A percentile compares a stretch with the other conserved stretches of the same genome.
phyloP scores from a whole-genome alignment of 1,284 basidiomycete genomes.

The Cutaneotrichosporon sp. region DNA sequence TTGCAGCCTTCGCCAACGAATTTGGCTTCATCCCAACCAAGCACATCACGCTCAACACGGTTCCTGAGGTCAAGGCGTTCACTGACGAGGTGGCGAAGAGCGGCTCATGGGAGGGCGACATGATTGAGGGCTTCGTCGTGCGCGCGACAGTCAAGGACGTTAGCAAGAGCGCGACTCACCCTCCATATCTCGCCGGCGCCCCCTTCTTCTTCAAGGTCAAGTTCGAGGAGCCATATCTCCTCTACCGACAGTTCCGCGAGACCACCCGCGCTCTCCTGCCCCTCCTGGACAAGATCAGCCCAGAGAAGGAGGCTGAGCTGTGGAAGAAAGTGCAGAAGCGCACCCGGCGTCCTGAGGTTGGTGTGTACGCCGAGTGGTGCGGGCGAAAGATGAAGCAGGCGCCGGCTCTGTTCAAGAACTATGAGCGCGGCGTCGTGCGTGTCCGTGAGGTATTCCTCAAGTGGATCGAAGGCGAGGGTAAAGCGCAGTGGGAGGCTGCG shows the following conservation, averaged over 20 bases:
- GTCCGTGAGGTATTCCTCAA: constrained; percentile 73
- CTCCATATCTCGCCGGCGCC: constrained; percentile 70
- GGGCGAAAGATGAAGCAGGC: constrained; percentile 61
- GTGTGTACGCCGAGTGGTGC: constrained; percentile 50
- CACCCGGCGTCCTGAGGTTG: constrained; percentile 46
- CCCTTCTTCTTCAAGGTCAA: constrained; percentile 99
- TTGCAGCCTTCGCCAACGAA: constrained; percentile 74
- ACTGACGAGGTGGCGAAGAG: constrained; percentile 63
- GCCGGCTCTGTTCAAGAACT: constrained; percentile 61
- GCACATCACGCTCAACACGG: constrained; percentile 58
- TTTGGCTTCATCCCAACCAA: constrained; percentile 89
- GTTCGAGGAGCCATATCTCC: constrained; percentile 97
- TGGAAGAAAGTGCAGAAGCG: constrained; percentile 38
- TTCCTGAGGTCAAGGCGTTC: constrained; percentile 68
- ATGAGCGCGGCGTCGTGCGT: constrained; percentile 68
- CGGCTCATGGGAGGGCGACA: constrained; percentile 75
- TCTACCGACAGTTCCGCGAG: constrained; percentile 97
- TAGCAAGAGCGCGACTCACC: constrained; percentile 35
- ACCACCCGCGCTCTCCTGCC: constrained; percentile 73
- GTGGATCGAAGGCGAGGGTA: constrained; percentile 60
- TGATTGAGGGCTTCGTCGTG: constrained; percentile 95
- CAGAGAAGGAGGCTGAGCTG: constrained; percentile 24
- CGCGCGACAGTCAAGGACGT: constrained; percentile 60
- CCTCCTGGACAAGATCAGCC: constrained; percentile 21
- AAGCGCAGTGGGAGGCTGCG: constrained; percentile 51